phyloP scores from a whole-genome alignment of 2,329 filamentous ascomycete genomes.

The Pseudogymnoascus sp. region DNA sequence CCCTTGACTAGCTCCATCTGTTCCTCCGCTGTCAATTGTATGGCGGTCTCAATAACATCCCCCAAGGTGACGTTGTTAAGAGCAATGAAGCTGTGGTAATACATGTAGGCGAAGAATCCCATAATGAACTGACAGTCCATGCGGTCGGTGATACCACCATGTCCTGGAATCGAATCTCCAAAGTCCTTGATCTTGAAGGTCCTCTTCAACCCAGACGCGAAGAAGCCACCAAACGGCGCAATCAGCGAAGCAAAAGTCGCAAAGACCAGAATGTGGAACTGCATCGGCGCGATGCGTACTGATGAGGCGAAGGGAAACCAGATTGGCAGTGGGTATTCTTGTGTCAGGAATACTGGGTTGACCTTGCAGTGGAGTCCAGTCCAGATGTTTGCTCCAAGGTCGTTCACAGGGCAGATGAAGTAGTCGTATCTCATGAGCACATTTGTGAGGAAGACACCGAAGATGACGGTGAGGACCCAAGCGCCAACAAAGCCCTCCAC shows the following conservation, averaged over 20 bases:
- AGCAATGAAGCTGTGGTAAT: constrained; percentile 96
- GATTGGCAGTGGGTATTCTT: constrained; percentile 63
- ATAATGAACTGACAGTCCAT: constrained; percentile 99
- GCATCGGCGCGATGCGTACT: constrained; percentile 75
- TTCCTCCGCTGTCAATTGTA: constrained; percentile 76
- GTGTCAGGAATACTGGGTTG: constrained; percentile 83
- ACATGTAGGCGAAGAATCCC: constrained; percentile 97
- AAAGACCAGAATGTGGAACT: constrained; percentile 84
- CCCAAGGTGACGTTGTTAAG: constrained; percentile 79
- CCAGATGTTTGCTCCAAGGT: constrained; percentile 87
- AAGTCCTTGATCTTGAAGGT: constrained; percentile 99
- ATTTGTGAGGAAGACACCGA: constrained; percentile 73
- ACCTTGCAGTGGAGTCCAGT: constrained; percentile 82
- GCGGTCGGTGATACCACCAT: constrained; percentile 95
- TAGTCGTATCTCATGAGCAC: constrained; percentile 86
- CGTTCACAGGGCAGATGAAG: constrained; percentile 96
- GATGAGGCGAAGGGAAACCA: constrained; percentile 65
- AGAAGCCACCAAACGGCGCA: constrained; percentile 96
- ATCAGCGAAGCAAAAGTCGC: constrained; percentile 94
- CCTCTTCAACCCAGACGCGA: constrained; percentile 92
- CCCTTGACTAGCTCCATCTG: constrained; percentile 72
- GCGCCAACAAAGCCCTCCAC: constrained; percentile 95
- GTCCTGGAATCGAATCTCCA: constrained; percentile 92
- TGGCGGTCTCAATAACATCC: constrained; percentile 80
- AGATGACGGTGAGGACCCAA: constrained; percentile 89